Conservation (phyloP, 352 stramenopile species). For the Nothophytophthora sp. region DNA sequence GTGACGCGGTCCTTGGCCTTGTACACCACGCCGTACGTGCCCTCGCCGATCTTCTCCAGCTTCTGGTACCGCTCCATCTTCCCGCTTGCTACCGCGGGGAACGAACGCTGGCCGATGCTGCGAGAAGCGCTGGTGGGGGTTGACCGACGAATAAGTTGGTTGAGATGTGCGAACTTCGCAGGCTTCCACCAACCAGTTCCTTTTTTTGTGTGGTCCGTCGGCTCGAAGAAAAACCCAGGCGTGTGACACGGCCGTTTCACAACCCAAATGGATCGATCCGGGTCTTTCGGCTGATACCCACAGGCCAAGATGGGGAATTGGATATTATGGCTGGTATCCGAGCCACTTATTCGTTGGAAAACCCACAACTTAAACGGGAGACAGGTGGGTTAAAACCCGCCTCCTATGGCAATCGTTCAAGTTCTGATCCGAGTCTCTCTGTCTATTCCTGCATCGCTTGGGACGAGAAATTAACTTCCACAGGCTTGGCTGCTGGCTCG, state of each 20-base stretch:
- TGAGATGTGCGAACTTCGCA: constrained; percentile 10
- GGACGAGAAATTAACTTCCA: constrained; percentile 60
- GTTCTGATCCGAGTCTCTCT: too few relatives aligned
- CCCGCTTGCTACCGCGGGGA: background rate
- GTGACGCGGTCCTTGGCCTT: constrained; percentile 97
- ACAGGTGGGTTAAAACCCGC: too few relatives aligned
- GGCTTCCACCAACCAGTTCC: constrained; percentile 12
- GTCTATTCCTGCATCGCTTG: constrained; percentile 32
- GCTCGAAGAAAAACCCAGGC: too few relatives aligned
- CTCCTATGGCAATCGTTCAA: too few relatives aligned
- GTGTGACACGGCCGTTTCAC: too few relatives aligned
- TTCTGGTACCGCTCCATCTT: constrained; percentile 95
- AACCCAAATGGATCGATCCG: too few relatives aligned
- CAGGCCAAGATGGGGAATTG: background rate
- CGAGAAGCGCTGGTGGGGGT: constrained; percentile 2
- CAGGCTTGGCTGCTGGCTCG: constrained; percentile 30
- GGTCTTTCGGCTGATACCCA: background rate
- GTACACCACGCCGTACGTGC: constrained; percentile 99
- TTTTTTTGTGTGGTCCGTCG: too few relatives aligned
- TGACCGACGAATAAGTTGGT: background rate
- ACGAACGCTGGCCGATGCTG: background rate
- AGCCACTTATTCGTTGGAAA: too few relatives aligned
- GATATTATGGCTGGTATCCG: constrained; percentile 4
- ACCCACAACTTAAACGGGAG: too few relatives aligned
- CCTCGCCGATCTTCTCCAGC: constrained; percentile 97